Evolutionary conservation across 331 rosid genomes (phyloP).

Genomic region (Rosa hybrid): DNA sequence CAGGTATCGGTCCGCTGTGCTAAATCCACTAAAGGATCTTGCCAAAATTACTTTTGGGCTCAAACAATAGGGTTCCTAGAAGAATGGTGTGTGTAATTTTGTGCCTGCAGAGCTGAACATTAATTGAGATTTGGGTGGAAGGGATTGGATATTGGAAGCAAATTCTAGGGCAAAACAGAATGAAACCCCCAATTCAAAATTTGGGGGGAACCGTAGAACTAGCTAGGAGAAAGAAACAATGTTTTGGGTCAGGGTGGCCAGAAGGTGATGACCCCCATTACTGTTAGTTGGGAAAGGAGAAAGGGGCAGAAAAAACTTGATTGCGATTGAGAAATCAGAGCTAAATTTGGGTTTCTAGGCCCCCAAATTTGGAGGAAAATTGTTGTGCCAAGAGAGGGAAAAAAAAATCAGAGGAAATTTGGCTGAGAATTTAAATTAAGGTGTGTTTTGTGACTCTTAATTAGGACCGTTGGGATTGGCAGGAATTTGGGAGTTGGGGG

Average conservation of each 20-base stretch:
- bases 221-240: slow-evolving; percentile 4
- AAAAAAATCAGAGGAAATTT: slow-evolving; percentile 31
- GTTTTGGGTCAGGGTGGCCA: slow-evolving; percentile 27
- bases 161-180: slow-evolving; percentile 53
- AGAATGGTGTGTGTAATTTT: background rate
- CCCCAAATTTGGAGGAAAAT: slow-evolving; percentile 44
- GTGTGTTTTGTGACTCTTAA: background rate
- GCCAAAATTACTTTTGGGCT: too few relatives aligned
- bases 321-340: slow-evolving; percentile 31
- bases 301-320: slow-evolving; percentile 25
- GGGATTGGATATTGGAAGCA: slow-evolving; percentile 14
- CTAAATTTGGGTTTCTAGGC: slow-evolving; percentile 43
- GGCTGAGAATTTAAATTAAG: slow-evolving; percentile 38
- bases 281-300: slow-evolving; percentile 21
- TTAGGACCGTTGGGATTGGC: slow-evolving; percentile 6
- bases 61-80: too few relatives aligned
- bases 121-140: slow-evolving; percentile 20
- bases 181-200: slow-evolving; percentile 13
- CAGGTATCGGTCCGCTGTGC: too few relatives aligned
- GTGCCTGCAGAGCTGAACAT: slow-evolving; percentile 36
- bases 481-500: background rate
- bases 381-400: background rate
- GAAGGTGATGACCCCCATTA: slow-evolving; percentile 43
- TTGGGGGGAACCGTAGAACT: slow-evolving; percentile 54
- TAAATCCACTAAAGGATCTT: too few relatives aligned